Evolutionary conservation across 2,329 filamentous ascomycete genomes (phyloP).

Genomic region (Fusarium sulawesiense): DNA sequence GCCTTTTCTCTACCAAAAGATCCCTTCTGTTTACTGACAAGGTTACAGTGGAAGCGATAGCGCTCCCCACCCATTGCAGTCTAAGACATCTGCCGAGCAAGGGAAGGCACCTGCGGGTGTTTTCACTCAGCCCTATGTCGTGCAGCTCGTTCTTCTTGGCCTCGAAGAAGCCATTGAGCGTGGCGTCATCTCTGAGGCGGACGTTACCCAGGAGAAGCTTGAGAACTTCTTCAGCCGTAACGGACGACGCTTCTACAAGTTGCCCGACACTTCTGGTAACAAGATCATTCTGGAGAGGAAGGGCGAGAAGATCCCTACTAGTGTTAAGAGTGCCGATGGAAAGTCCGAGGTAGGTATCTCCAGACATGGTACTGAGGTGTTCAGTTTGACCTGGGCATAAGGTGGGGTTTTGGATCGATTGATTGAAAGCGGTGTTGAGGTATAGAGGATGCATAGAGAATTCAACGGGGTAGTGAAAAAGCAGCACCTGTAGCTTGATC

Average conservation of each 20-base stretch:
- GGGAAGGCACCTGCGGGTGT: slow-evolving; percentile 76
- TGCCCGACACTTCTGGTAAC: slow-evolving; percentile 45
- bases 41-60: slow-evolving; percentile 65
- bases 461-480: slow-evolving; percentile 8
- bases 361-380: slow-evolving; percentile 55
- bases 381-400: slow-evolving; percentile 54
- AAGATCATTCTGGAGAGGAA: slow-evolving; percentile 56
- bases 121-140: slow-evolving; percentile 80
- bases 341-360: slow-evolving; percentile 58
- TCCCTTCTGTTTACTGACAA: slow-evolving; percentile 3
- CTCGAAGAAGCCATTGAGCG: slow-evolving; percentile 71
- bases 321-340: slow-evolving; percentile 54
- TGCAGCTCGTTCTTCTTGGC: slow-evolving; percentile 70
- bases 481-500: not conserved
- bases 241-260: slow-evolving; percentile 66
- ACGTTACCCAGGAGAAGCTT: slow-evolving; percentile 66
- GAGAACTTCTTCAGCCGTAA: slow-evolving; percentile 65
- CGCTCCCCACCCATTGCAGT: slow-evolving; percentile 71
- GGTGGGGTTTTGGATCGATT: not conserved
- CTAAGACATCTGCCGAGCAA: slow-evolving; percentile 62
- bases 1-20: slow-evolving; percentile 19
- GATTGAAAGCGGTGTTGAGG: slow-evolving; percentile 1
- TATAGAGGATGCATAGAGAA: not conserved
- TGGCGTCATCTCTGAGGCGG: slow-evolving; percentile 61
- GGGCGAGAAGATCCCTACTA: slow-evolving; percentile 55